Conservation (phyloP, 2,329 filamentous ascomycete genomes). For the Sordariomycetes sp. region DNA sequence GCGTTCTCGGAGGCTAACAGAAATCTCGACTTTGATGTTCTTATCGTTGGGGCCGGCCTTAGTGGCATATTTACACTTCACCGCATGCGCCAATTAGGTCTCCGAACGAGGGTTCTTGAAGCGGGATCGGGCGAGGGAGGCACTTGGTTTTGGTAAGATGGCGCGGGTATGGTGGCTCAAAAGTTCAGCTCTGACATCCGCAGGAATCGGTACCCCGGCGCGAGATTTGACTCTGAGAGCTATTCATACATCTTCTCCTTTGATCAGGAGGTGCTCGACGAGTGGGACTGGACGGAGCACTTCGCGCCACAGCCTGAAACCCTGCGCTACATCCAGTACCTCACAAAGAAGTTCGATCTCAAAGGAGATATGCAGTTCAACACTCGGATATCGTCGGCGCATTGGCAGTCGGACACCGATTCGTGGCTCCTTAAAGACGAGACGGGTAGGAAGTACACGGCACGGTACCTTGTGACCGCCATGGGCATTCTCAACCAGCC, state of each 20-base stretch:
- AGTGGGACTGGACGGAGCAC: constrained; percentile 27
- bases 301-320: constrained; percentile 24
- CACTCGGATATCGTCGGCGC: constrained; percentile 17
- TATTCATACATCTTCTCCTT: constrained; percentile 33
- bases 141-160: constrained; percentile 32
- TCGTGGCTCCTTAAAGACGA: constrained; percentile 17
- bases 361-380: constrained; percentile 24
- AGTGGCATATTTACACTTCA: constrained; percentile 29
- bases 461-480: constrained; percentile 39
- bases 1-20: constrained; percentile 7
- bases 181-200: neutral
- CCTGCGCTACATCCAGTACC: constrained; percentile 29
- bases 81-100: constrained; percentile 25
- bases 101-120: constrained; percentile 25
- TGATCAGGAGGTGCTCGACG: constrained; percentile 26
- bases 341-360: constrained; percentile 26
- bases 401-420: constrained; percentile 13
- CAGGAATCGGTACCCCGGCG: constrained; percentile 28
- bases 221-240: constrained; percentile 23
- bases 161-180: no score
- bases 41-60: constrained; percentile 27
- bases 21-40: constrained; percentile 20
- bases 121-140: constrained; percentile 28
- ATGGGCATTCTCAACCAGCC: constrained; percentile 59
- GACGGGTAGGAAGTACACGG: constrained; percentile 11